phyloP scores from a whole-genome alignment of 805 yeast genomes.

The Clavispora vitiphila region DNA sequence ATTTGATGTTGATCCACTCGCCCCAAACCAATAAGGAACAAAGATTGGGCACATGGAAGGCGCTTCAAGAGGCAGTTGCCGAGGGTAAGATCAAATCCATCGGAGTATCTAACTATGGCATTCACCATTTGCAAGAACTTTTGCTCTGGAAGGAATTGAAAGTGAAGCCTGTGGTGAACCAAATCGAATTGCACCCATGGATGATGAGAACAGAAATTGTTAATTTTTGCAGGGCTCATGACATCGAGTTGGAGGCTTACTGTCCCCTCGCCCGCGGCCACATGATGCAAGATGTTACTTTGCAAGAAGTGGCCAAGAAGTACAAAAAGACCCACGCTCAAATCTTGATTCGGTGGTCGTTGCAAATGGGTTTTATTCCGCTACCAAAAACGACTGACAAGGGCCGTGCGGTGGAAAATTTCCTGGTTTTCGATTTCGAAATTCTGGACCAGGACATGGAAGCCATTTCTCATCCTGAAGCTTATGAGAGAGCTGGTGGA shows the following conservation, averaged over 20 bases:
- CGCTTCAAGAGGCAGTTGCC: conserved; percentile 44
- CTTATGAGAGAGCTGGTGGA: background rate
- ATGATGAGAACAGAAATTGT: conserved; percentile 38
- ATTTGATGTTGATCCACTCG: conserved; percentile 60
- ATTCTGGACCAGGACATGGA: background rate
- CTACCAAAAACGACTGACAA: background rate
- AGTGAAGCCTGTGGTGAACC: conserved; percentile 50
- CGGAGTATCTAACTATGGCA: conserved; percentile 48
- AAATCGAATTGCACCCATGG: conserved; percentile 37
- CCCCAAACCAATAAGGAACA: conserved; percentile 26
- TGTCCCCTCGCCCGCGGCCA: conserved; percentile 65
- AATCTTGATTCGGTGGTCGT: conserved; percentile 1
- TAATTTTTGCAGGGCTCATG: conserved; percentile 30
- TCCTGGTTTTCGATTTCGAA: background rate
- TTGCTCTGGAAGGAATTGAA: conserved; percentile 12
- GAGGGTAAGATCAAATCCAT: conserved; percentile 43
- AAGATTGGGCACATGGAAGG: conserved; percentile 30
- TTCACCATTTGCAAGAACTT: conserved; percentile 23
- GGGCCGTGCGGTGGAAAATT: background rate
- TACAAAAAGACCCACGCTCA: conserved; percentile 1
- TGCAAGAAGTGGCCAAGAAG: conserved; percentile 20
- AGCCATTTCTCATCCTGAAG: background rate
- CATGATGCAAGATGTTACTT: conserved; percentile 37
- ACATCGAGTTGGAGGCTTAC: conserved; percentile 46
- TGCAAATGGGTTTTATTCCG: background rate